Percentiles rank a stretch among this genome's conserved stretches.
Conservation (phyloP, 208 protist species). For the Trichomonas vaginalis region DNA sequence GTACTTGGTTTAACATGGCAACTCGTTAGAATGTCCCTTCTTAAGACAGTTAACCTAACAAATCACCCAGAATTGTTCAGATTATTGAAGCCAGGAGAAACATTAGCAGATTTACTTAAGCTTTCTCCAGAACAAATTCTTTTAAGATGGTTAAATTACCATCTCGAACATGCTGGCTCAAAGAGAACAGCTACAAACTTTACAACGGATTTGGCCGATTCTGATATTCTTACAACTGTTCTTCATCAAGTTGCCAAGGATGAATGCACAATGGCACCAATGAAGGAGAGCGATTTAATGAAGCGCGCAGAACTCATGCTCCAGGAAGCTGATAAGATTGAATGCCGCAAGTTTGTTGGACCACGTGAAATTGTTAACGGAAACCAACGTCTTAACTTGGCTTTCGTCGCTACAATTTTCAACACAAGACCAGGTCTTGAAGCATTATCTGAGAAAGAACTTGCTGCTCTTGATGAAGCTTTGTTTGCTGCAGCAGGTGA, state of each 20-base stretch:
- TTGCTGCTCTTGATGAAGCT: background rate
- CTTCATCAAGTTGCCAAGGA: slow-evolving; percentile 40
- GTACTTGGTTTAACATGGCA: slow-evolving; percentile 42
- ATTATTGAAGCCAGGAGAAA: slow-evolving; percentile 43
- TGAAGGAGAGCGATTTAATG: slow-evolving; percentile 28
- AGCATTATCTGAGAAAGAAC: slow-evolving; percentile 30
- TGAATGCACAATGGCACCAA: slow-evolving; percentile 28
- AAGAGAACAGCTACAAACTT: slow-evolving; percentile 37
- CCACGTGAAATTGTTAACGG: background rate
- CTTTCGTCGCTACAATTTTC: slow-evolving; percentile 43
- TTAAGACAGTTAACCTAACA: slow-evolving; percentile 36
- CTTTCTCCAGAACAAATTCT: slow-evolving; percentile 44
- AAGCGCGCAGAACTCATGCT: slow-evolving; percentile 34
- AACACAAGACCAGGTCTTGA: slow-evolving; percentile 42
- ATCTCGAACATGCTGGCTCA: slow-evolving; percentile 38
- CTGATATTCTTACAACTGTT: slow-evolving; percentile 34
- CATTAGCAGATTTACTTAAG: slow-evolving; percentile 38
- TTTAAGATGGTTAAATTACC: slow-evolving; percentile 49
- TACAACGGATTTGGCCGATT: slow-evolving; percentile 35
- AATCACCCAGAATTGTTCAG: slow-evolving; percentile 43
- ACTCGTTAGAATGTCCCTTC: slow-evolving; percentile 36
- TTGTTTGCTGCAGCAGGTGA: background rate
- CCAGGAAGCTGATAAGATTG: slow-evolving; percentile 35
- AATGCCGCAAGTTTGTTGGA: slow-evolving; percentile 31
- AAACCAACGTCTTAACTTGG: slow-evolving; percentile 33